phyloP scores from a whole-genome alignment of 371 early-diverging fungal species.

The Lichtheimia ornata region DNA sequence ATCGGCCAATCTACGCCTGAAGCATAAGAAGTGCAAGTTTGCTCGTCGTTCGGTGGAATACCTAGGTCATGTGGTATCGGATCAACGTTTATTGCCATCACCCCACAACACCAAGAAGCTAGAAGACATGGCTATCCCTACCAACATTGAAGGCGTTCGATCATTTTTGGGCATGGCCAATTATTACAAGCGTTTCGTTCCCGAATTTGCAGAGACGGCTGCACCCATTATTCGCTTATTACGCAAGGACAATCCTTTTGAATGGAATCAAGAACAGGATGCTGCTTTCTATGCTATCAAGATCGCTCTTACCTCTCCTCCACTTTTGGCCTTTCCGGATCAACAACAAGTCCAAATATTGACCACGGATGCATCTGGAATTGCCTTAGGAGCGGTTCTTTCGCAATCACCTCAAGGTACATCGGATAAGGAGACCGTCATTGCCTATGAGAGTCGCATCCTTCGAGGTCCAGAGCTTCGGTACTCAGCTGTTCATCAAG shows the following conservation, averaged over 20 bases:
- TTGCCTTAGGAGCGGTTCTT: constrained; percentile 34
- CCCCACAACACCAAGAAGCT: constrained; percentile 7
- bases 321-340: constrained; percentile 9
- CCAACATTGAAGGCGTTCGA: constrained; percentile 10
- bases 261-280: constrained; percentile 16
- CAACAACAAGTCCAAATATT: constrained; percentile 19
- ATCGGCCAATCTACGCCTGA: constrained; percentile 30
- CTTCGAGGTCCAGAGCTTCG: constrained; percentile 5
- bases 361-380: constrained; percentile 10
- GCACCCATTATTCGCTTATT: constrained; percentile 13
- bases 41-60: constrained; percentile 12
- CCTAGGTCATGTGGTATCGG: constrained; percentile 35
- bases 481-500: constrained; percentile 22
- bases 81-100: constrained; percentile 16
- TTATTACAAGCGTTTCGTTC: constrained; percentile 37
- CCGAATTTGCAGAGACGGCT: constrained; percentile 16
- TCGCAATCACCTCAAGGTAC: constrained; percentile 23
- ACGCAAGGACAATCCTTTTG: constrained; percentile 16
- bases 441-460: constrained; percentile 11
- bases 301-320: background rate
- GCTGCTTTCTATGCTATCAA: constrained; percentile 19
- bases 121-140: constrained; percentile 5
- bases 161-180: constrained; percentile 30
- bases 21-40: constrained; percentile 18
- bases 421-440: constrained; percentile 11